These are phyloP conservation scores for Trichoderma afroharzianum DNA, from an alignment of 2,329 filamentous ascomycete genomes.

Conservation along the genomic window DNA sequence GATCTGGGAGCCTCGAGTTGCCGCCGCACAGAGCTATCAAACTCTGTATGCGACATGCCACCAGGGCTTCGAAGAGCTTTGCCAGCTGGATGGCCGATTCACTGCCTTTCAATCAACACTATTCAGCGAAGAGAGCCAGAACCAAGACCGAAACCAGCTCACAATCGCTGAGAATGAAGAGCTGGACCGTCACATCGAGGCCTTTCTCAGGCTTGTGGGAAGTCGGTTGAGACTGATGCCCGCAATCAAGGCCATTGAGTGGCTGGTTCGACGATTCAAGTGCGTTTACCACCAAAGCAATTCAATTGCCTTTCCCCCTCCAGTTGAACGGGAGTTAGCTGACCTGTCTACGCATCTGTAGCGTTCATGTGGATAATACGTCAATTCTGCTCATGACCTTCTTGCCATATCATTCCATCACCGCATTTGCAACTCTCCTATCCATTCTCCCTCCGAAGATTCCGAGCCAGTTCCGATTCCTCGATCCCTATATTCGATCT, in stretches of 20 bases:
- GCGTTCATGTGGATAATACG: slow-evolving; percentile 90
- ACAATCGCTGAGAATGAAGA: slow-evolving; percentile 76
- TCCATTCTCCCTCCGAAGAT: slow-evolving; percentile 79
- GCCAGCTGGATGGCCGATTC: slow-evolving; percentile 79
- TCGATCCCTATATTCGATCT: slow-evolving; percentile 80
- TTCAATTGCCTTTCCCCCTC: not conserved
- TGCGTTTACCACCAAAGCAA: slow-evolving; percentile 38
- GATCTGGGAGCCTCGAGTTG: slow-evolving; percentile 83
- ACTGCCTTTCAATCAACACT: slow-evolving; percentile 69
- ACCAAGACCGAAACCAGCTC: slow-evolving; percentile 83
- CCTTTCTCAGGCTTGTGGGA: slow-evolving; percentile 77
- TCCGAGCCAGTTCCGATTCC: slow-evolving; percentile 73
- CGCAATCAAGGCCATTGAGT: slow-evolving; percentile 87
- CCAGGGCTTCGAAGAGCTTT: slow-evolving; percentile 89
- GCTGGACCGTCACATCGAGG: slow-evolving; percentile 72
- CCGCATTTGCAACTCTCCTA: slow-evolving; percentile 79
- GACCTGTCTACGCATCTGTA: slow-evolving; percentile 34
- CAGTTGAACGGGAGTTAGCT: not conserved
- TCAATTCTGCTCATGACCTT: slow-evolving; percentile 75
- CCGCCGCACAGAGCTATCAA: slow-evolving; percentile 85
- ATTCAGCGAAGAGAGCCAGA: slow-evolving; percentile 91
- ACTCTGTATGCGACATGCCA: slow-evolving; percentile 81
- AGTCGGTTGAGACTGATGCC: slow-evolving; percentile 77
- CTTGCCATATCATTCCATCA: slow-evolving; percentile 84
- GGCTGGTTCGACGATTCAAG: slow-evolving; percentile 89